These are phyloP conservation scores for Oryza longistaminata DNA, from an alignment of 176 grass and related monocot genomes.

Conservation along the genomic window DNA sequence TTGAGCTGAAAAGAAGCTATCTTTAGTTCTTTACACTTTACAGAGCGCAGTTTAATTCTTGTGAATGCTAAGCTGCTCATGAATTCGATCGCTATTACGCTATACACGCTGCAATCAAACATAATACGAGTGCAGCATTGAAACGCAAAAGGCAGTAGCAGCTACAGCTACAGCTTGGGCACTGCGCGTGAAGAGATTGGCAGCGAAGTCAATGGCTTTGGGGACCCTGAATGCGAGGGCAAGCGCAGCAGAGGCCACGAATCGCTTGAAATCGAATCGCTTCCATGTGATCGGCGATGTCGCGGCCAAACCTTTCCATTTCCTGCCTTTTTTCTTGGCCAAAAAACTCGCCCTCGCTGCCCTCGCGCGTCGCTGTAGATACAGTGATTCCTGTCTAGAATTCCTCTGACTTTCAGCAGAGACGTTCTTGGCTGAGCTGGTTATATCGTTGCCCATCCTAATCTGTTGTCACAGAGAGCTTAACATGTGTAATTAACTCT, in stretches of 20 bases:
- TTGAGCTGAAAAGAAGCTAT: not conserved
- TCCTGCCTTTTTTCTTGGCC: not conserved
- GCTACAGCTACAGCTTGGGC: not conserved
- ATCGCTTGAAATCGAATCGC: not conserved
- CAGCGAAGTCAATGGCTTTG: not conserved
- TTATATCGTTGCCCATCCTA: too few species aligned
- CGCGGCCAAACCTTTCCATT: not conserved
- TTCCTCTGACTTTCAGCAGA: conserved; percentile 3
- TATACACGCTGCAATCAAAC: not conserved
- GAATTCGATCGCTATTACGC: not conserved
- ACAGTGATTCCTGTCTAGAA: conserved; percentile 15
- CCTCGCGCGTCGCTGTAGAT: conserved; percentile 13
- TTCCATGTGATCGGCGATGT: conserved; percentile 1
- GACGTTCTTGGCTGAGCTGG: not conserved
- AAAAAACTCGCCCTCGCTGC: not conserved
- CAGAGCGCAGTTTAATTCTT: not conserved
- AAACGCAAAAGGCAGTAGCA: conserved; percentile 32
- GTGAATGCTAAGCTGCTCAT: not conserved
- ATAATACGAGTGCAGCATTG: conserved; percentile 1
- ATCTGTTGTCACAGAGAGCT: not conserved
- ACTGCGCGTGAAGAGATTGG: not conserved
- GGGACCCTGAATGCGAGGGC: not conserved
- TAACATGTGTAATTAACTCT: not conserved
- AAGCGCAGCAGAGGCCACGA: not conserved
- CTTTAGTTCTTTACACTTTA: not conserved